Evolutionary conservation across 1,284 basidiomycete species (phyloP).

Genomic region (Ganoderma meredithae): DNA sequence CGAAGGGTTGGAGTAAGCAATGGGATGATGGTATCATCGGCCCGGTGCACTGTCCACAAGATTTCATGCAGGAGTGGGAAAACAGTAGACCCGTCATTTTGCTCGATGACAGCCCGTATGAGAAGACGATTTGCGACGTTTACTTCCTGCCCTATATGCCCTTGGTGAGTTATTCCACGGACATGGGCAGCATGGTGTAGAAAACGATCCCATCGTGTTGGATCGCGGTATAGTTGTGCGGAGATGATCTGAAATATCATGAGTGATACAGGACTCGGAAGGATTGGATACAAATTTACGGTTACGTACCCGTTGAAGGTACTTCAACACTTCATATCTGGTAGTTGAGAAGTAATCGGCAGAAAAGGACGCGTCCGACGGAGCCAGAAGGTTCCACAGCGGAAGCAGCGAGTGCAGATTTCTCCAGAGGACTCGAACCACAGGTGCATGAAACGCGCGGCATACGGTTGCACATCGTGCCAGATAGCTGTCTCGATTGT

Average conservation of each 20-base stretch:
- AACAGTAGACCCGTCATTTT: background rate
- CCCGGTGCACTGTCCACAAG: background rate
- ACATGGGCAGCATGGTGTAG: background rate
- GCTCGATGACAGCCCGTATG: background rate
- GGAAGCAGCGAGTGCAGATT: background rate
- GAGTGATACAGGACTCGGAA: background rate
- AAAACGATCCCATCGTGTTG: background rate
- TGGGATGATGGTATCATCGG: background rate
- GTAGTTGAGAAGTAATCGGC: background rate
- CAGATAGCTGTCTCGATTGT: background rate
- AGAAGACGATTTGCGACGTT: background rate
- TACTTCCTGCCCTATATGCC: background rate
- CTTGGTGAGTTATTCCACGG: background rate
- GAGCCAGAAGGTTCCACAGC: conserved; percentile 13
- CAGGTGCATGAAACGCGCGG: background rate
- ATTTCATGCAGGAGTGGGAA: background rate
- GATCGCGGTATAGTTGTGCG: background rate
- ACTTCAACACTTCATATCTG: background rate
- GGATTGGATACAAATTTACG: background rate
- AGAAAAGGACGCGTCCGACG: background rate
- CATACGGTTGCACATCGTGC: conserved; percentile 7
- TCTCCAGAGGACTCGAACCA: conserved; percentile 6
- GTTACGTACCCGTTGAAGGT: background rate
- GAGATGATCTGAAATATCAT: background rate
- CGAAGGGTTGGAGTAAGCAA: background rate